Base-by-base conservation (phyloP, 2,329 filamentous ascomycete species). In the Aspergillus hortae region DNA sequence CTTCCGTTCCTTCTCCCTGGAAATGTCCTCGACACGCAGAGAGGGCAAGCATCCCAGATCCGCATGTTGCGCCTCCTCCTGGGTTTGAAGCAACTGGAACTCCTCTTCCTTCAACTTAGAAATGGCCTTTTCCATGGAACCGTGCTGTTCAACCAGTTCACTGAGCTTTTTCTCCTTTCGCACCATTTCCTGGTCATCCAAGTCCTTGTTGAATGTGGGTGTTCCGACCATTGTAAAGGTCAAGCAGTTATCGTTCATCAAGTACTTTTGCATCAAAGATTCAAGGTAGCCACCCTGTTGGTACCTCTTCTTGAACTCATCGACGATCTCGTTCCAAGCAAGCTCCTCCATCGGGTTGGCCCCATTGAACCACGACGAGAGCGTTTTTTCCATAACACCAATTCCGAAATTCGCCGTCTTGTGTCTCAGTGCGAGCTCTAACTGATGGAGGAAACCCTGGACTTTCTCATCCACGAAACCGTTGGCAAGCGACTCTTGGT, bases 381-480 rank as follows among this genome's bases (percentile, higher is more conserved):
- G 89, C 6, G 96, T 80, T 40, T 92, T 85, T 61, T 96, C 90
- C 71, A 99, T 84, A 48, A 97, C 82, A 15, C 87, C 86, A 80
- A 96, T 90, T 12, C 94, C 94, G 66, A 99, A 99, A 64, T 88
- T 91, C 49, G 94, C 90, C 0, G 91, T 96, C 78, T 97, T 97
- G 75, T 99, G 91, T 74, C 96, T 96, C 45, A 97, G 75, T 0
- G 86, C 82, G n/a, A 99, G 80, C 68, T 99, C 94, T 4, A 97
- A 75, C 70, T 97, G 92, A 69, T 99, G 94, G 49, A 99, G 80
- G 57, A 95, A 88, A 2, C 94, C 94, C 57, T 96, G 90, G 53
- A 99, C 90, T 72, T 99, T 99, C 61, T 86, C 84, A 63, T 86
- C 80, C 53, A 94, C 91, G 61, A 99, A 96, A 0, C 94, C 92